phyloP scores from a whole-genome alignment of 805 yeast genomes.

The Wickerhamiella occidentalis region DNA sequence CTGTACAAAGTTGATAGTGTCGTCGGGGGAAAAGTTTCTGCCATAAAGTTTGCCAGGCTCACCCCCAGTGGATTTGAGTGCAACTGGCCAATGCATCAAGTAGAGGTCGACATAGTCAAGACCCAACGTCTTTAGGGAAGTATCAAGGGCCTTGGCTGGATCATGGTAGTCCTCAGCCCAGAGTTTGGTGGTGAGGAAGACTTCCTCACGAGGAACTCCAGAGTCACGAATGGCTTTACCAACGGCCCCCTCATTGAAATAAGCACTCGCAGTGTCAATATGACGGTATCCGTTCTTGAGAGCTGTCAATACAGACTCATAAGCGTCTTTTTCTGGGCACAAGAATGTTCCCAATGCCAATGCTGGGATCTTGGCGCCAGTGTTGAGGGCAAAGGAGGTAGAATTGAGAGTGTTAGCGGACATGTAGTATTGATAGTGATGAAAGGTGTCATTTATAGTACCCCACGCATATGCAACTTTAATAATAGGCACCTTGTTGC shows the following conservation, averaged over 20 bases:
- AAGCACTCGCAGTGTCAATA: conserved; percentile 63
- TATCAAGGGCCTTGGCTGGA: conserved; percentile 38
- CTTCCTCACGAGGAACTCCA: conserved; percentile 36
- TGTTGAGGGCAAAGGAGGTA: conserved; percentile 17
- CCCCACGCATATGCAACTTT: no score
- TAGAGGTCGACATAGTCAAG: conserved; percentile 54
- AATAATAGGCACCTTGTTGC: no score
- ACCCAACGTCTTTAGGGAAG: conserved; percentile 39
- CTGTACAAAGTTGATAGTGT: conserved; percentile 31
- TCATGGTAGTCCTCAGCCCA: conserved; percentile 34
- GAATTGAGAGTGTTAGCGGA: no score
- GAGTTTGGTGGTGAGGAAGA: conserved; percentile 54
- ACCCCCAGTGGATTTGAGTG: conserved; percentile 20
- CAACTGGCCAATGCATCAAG: conserved; percentile 56
- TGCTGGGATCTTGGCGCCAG: conserved; percentile 49
- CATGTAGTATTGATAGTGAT: no score
- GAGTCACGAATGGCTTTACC: conserved; percentile 42
- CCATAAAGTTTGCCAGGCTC: conserved; percentile 8
- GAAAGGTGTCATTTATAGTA: no score
- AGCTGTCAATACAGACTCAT: conserved; percentile 46
- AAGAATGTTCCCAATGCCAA: conserved; percentile 48
- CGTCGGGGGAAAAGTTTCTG: neutral
- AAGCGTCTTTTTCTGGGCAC: conserved; percentile 30
- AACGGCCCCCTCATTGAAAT: conserved; percentile 54
- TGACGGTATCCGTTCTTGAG: conserved; percentile 55